Base-by-base conservation (phyloP, 768 basidiomycete genomes). In the Tremella yokohamensis region DNA sequence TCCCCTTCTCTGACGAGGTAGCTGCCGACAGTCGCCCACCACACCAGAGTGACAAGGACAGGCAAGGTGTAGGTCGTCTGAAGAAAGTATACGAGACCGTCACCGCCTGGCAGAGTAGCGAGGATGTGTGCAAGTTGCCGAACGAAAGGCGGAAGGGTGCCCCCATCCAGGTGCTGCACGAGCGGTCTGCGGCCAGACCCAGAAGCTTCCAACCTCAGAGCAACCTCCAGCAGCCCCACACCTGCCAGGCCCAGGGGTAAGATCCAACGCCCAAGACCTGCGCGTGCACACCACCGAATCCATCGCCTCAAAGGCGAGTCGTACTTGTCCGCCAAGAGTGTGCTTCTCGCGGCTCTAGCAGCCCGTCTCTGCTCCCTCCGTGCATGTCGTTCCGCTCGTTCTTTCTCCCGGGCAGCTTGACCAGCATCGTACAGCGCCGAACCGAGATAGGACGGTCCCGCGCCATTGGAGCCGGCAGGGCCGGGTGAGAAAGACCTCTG, bases 11-110 rank as follows among this genome's bases (percentile, higher is more conserved):
- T 80, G 53, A 78, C 77, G 8, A 81, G 80, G 70, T 89, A 97
- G 63, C 84, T 76, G 39, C 85, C 64, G 13, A 92, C 70, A 0
- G 90, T 87, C 1, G 87, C 85, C 16, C 89, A 76, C 76, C 91
- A 96, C 4, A 92, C 74, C 7, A 89, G 66, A 9, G 81, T 67
- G 62, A 97, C 94, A 11, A 84, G 78, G 0, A 76, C 73, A 2
- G 93, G 29, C 29, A 11, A 4, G 11, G 11, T 11, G 11, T 34
- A 34, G 11, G 29, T 34, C 29, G 11, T 34, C 29, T 11, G 29
- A 34, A 34, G 29, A 6, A 34, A 34, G 29, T 34, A 11, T 6
- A 34, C 11, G 29, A 34, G 29, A 34, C 11, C 11, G 29, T 34
- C 6, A 6, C 29, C 29, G 11, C 29, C 29, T 34, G 29, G 29